Evolutionary conservation across 2,329 filamentous ascomycete genomes (phyloP).

Genomic region (Cordyceps pruinosa): DNA sequence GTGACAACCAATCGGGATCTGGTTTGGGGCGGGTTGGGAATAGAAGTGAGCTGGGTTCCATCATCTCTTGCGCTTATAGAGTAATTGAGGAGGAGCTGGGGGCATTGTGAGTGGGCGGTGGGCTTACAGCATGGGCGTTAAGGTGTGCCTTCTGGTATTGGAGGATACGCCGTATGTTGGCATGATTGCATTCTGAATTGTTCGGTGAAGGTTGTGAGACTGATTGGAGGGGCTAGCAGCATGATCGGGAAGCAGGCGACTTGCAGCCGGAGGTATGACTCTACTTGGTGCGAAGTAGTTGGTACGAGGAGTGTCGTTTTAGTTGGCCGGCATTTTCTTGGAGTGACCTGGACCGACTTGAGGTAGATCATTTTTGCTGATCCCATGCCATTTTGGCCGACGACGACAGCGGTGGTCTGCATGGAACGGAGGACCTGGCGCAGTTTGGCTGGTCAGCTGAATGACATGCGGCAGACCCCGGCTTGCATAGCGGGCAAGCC

Average conservation of each 20-base stretch:
- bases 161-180: too few species aligned
- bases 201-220: background rate
- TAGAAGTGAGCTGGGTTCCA: background rate
- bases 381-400: background rate
- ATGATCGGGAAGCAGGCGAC: background rate
- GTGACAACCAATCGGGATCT: background rate
- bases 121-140: too few species aligned
- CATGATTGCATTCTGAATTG: background rate
- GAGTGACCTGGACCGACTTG: background rate
- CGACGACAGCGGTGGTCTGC: background rate
- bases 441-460: too few species aligned
- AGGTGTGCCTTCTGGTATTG: too few species aligned
- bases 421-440: background rate
- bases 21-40: too few species aligned
- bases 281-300: too few species aligned
- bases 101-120: too few species aligned
- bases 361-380: background rate
- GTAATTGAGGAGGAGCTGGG: background rate
- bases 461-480: conserved; percentile 5
- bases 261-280: background rate
- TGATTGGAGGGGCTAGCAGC: background rate
- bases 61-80: background rate
- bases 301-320: background rate
- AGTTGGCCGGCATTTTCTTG: background rate
- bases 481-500: background rate